Conservation (phyloP, 1,284 basidiomycete genomes). For the Pyrrhoderma noxium region DNA sequence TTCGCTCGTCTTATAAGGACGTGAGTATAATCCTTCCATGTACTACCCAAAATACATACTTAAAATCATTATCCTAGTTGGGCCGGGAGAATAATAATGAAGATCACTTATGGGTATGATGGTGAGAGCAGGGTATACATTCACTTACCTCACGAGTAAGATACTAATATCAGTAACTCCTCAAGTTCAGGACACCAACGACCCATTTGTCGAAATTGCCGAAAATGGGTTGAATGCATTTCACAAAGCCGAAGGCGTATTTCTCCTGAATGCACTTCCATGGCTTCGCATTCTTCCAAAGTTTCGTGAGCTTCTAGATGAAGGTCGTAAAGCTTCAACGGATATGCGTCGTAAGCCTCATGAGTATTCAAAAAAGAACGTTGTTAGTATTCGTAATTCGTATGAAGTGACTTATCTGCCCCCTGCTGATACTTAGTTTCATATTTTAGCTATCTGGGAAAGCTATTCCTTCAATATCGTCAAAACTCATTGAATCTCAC, state of each 20-base stretch:
- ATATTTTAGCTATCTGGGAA: not conserved
- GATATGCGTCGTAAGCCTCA: conserved; percentile 11
- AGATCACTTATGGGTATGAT: conserved; percentile 14
- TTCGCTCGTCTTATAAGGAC: conserved; percentile 23
- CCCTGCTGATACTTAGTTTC: not conserved
- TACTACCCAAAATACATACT: too few species aligned
- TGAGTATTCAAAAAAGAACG: conserved; percentile 7
- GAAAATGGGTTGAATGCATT: conserved; percentile 37
- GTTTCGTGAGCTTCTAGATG: conserved; percentile 15
- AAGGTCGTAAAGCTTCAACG: conserved; percentile 6
- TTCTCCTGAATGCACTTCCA: conserved; percentile 11
- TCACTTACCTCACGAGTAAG: not conserved
- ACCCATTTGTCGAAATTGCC: conserved; percentile 34
- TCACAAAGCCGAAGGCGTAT: conserved; percentile 4
- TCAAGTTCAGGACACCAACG: conserved; percentile 21
- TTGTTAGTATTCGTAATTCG: conserved; percentile 5
- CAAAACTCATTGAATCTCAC: too few species aligned
- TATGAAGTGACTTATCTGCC: conserved; percentile 4
- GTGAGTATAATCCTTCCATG: conserved; percentile 11
- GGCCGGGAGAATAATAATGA: conserved; percentile 11
- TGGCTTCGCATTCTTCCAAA: conserved; percentile 10
- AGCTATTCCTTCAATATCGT: too few species aligned
- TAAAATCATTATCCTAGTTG: not conserved
- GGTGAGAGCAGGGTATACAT: not conserved
- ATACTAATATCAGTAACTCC: not conserved